A percentile compares a stretch with the other conserved stretches of the same genome.
phyloP scores from a whole-genome alignment of 2,329 filamentous ascomycete species.

The Epichloe gansuensis region DNA sequence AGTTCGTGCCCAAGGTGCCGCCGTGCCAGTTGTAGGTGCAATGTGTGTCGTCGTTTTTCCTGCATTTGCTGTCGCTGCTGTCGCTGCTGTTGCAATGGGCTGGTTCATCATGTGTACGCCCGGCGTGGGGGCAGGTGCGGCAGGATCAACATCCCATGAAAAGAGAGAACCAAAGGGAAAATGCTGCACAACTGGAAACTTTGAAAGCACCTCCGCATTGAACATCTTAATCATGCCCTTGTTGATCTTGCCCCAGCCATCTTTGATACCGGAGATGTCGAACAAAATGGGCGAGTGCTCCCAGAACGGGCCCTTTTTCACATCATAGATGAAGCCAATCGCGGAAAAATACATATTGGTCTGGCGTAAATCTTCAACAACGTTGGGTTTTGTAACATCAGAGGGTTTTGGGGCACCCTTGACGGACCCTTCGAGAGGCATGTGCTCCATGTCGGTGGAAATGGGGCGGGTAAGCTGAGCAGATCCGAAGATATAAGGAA shows the following conservation, averaged over 20 bases:
- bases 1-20: constrained; percentile 33
- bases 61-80: neutral
- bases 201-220: constrained; percentile 87
- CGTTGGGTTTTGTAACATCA: constrained; percentile 51
- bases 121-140: constrained; percentile 35
- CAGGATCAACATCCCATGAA: constrained; percentile 58
- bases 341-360: constrained; percentile 88
- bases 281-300: constrained; percentile 90
- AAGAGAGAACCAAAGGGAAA: constrained; percentile 77
- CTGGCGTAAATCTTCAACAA: constrained; percentile 53
- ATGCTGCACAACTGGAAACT: constrained; percentile 98
- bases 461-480: constrained; percentile 78
- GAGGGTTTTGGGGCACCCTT: constrained; percentile 57
- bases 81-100: constrained; percentile 17
- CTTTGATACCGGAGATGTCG: constrained; percentile 82
- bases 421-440: constrained; percentile 70
- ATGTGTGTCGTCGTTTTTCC: constrained; percentile 10
- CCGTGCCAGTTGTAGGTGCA: constrained; percentile 22
- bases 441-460: constrained; percentile 39
- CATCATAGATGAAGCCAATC: constrained; percentile 92
- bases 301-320: constrained; percentile 95
- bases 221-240: constrained; percentile 99
- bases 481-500: constrained; percentile 90
- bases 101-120: constrained; percentile 49
- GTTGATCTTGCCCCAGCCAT: constrained; percentile 98